Evolutionary conservation across 2,329 filamentous ascomycete genomes (phyloP).

Genomic region (Talaromyces rugulosus): DNA sequence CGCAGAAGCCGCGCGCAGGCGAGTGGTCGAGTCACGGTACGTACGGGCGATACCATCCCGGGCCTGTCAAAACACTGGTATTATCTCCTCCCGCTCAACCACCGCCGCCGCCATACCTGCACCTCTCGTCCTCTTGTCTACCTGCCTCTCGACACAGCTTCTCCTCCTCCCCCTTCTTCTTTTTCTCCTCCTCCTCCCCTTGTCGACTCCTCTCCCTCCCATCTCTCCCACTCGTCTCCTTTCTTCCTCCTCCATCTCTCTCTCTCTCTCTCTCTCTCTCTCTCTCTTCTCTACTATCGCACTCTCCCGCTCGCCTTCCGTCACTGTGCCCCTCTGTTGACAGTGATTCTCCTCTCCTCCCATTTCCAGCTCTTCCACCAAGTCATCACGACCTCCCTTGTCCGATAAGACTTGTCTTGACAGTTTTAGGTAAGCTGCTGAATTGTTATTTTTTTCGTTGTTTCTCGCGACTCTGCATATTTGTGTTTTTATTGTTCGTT

Average conservation of each 20-base stretch:
- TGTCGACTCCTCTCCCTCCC: slow-evolving; percentile 15
- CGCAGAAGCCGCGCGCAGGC: neutral
- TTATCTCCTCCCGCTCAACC: neutral
- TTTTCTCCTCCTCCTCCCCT: slow-evolving; percentile 10
- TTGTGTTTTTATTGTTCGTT: neutral
- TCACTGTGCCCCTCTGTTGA: slow-evolving; percentile 15
- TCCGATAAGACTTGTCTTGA: slow-evolving; percentile 6
- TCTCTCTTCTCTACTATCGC: slow-evolving; percentile 20
- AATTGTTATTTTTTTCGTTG: neutral
- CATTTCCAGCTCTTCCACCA: slow-evolving; percentile 17
- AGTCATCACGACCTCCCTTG: slow-evolving; percentile 16
- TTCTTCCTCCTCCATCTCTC: slow-evolving; percentile 17
- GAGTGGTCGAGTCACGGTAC: neutral
- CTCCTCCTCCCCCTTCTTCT: neutral
- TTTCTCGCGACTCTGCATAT: neutral
- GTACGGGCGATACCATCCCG: neutral
- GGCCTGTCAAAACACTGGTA: neutral
- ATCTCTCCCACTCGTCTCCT: slow-evolving; percentile 14
- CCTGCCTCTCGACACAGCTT: slow-evolving; percentile 4
- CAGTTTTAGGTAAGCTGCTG: neutral
- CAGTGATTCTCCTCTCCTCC: slow-evolving; percentile 6
- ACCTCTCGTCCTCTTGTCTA: neutral
- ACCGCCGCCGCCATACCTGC: neutral
- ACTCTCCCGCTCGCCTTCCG: slow-evolving; percentile 11
- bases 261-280: slow-evolving; percentile 17